phyloP scores from a whole-genome alignment of 352 stramenopile genomes.

The Blastocystis sp. region DNA sequence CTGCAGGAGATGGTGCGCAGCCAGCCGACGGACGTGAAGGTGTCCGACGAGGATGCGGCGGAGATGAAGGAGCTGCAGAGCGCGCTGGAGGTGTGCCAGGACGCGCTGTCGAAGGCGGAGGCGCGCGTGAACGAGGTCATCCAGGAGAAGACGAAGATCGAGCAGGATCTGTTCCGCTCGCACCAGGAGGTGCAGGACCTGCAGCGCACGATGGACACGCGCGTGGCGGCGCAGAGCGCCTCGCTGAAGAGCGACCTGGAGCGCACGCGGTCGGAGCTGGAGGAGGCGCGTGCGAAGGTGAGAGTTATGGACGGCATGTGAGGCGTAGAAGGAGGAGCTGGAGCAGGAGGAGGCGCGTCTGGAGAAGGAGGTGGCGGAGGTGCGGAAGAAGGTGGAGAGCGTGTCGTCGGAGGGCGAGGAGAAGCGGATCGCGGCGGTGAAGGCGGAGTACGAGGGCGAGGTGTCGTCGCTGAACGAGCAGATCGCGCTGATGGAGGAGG shows the following conservation, averaged over 20 bases:
- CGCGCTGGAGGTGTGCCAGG: conserved; percentile 29
- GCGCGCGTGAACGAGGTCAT: conserved; percentile 45
- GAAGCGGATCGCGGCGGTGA: background rate
- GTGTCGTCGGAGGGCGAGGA: conserved; percentile 17
- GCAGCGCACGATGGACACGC: conserved; percentile 19
- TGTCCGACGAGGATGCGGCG: background rate
- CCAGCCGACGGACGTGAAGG: background rate
- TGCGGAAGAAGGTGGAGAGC: background rate
- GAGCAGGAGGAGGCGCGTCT: background rate
- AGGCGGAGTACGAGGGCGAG: conserved; percentile 30
- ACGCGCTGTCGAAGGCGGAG: conserved; percentile 18
- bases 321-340: conserved; percentile 60
- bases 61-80: conserved; percentile 59
- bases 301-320: too few relatives aligned
- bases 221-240: conserved; percentile 4
- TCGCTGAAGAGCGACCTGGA: conserved; percentile 49
- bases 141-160: conserved; percentile 59
- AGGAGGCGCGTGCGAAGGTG: background rate
- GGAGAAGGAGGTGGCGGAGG: conserved; percentile 47
- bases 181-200: conserved; percentile 62
- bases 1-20: conserved; percentile 68
- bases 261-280: background rate
- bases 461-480: conserved; percentile 47
- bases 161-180: conserved; percentile 58
- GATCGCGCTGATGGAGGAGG: conserved; percentile 41